Base-by-base conservation (phyloP, 768 basidiomycete genomes). In the Scleroderma citrinum region DNA sequence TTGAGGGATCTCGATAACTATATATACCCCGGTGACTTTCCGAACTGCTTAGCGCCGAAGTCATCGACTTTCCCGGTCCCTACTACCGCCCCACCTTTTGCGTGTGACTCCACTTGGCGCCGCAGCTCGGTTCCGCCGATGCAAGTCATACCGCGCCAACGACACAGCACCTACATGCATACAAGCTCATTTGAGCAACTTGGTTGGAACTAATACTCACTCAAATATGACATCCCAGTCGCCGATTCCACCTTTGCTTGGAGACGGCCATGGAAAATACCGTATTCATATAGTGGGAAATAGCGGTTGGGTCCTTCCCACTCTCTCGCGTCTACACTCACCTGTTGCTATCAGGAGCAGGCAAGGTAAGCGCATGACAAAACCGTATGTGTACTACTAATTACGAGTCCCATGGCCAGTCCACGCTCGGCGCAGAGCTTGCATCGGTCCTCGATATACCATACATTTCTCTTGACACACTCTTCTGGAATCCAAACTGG, bases 401-500 rank as follows among this genome's bases (percentile, higher is more conserved):
- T 51, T n/a, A 42, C 40, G 7, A 24, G 34, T 29, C n/a, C 42
- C 23, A 40, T 17, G 5, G 14, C 41, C 55, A 79, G 76, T 74
- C 68, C 46, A 80, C 78, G 3, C 65, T 76, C 20, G 74, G 67
- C 1, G 42, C 48, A 2, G 64, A 65, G 20, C 68, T 82, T 8
- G 71, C 74, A 7, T 51, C 36, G 1, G 60, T 71, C 0, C 70
- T 82, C 24, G 60, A 59, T 19, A 61, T 81, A 8, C 75, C 77
- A 3, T 64, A 63, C 53, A 69, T 80, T 14, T 55, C 71, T 7
- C 60, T 81, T 46, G 79, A 82, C 54, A 46, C 30, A 20, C 44
- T 79, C 12, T 66, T 62, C 53, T 79, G 74, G 74, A 46, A 68
- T 20, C 78, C 77, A 1, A 70, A 69, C 11, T 79, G 77, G 77